Base-by-base conservation (phyloP, 2,329 filamentous ascomycete species). In the Fusarium chlamydosporum region DNA sequence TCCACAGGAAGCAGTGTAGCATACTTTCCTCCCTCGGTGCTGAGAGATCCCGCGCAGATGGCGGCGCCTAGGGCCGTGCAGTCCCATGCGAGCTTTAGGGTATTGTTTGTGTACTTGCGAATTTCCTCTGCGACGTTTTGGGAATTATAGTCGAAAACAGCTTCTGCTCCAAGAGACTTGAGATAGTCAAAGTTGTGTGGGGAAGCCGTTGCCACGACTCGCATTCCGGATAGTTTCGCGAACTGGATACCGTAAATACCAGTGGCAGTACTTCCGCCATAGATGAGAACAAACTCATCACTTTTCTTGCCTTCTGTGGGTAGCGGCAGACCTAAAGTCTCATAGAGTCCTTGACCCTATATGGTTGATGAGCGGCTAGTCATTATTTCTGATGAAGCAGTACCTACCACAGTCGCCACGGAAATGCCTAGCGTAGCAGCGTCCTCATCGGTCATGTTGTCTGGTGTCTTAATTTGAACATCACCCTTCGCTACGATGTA, bases 251-350 rank as follows among this genome's bases (percentile, higher is more conserved):
- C 81, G 55, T 86, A 85, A 47, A 87, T 84, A 75, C 82, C 83
- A 2, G 86, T 87, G 4, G 85, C 86, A 12, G 83, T 88, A 75
- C 85, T 84, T 15, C 80, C 81, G 43, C 81, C 82, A 43, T 83
- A 82, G 57, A 82, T 81, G 5, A 83, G 69, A 46, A 83, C 70
- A 1, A 80, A 76, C 40, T 79, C 71, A 35, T 79, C 74, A 26
- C 79, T 76, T n/a, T 76, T 76, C 35, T 74, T 59, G 7, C 81
- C 78, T 12, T 75, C 59, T n/a, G 68, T 78, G 2, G 87, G 87
- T 3, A 86, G 74, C 0, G 82, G 80, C 1, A 85, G 77, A 46
- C 76, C 60, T 2, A 86, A 77, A 10, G 75, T 74, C 60, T 83
- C 80, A 75, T 85, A 85, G 16, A 86, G 78, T 1, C 79, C 81